Evolutionary conservation across 2,329 filamentous ascomycete species (phyloP).

Genomic region (Pseudonectria foliicola): DNA sequence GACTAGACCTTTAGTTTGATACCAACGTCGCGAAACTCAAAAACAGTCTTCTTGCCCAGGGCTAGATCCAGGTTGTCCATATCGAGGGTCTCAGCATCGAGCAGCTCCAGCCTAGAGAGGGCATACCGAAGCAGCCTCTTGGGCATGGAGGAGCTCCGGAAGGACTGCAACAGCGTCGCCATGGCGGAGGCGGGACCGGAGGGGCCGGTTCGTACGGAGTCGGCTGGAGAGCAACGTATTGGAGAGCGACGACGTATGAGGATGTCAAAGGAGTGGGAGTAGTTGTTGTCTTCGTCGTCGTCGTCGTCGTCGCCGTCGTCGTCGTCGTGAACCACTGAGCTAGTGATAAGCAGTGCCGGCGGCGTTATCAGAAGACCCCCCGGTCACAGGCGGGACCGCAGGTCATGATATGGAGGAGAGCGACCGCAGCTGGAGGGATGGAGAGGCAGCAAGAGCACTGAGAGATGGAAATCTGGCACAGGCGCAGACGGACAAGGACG

Average conservation of each 20-base stretch:
- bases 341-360: slow-evolving; percentile 13
- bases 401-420: slow-evolving; percentile 25
- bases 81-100: slow-evolving; percentile 82
- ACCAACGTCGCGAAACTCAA: slow-evolving; percentile 83
- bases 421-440: slow-evolving; percentile 9
- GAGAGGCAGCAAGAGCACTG: not conserved
- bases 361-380: slow-evolving; percentile 28
- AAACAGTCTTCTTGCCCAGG: slow-evolving; percentile 70
- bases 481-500: too few species aligned
- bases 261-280: slow-evolving; percentile 6
- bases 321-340: slow-evolving; percentile 4
- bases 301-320: slow-evolving; percentile 8
- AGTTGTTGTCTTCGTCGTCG: slow-evolving; percentile 4
- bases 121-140: slow-evolving; percentile 85
- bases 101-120: slow-evolving; percentile 72
- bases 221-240: slow-evolving; percentile 6
- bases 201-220: slow-evolving; percentile 6
- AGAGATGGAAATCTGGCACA: too few species aligned
- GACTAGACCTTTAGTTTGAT: slow-evolving; percentile 64
- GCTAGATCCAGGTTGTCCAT: slow-evolving; percentile 79
- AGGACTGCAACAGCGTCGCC: slow-evolving; percentile 64
- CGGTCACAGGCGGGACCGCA: slow-evolving; percentile 28
- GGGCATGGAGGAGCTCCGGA: slow-evolving; percentile 66
- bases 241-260: slow-evolving; percentile 1
- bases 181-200: slow-evolving; percentile 36